Evolutionary conservation across 2,329 filamentous ascomycete species (phyloP), one percentile per base, ranked within the genome.

Genomic region (Helminthosporium solani): DNA sequence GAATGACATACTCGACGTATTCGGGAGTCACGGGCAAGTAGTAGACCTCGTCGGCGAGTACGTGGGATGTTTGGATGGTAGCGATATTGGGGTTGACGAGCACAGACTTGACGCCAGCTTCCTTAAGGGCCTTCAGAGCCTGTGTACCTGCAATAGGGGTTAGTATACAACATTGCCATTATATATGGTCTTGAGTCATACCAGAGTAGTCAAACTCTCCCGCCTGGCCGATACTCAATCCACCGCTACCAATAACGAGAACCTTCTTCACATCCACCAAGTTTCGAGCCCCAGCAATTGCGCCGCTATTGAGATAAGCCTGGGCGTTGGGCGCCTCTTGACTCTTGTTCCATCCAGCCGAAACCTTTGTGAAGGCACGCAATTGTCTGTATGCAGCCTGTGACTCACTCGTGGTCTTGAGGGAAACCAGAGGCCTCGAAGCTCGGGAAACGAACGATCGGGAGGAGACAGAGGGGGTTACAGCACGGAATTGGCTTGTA

Each of bases 191-290:
- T 27, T 12, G 50, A 30, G 49, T 35, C 56, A 53, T 79, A 95
- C 90, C 92, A 72, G 94, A 97, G 74, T 97, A 97, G 75, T 97
- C 92, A 65, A 97, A 97, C 77, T 97, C 92, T 76, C 92, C 92
- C 56, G 92, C 92, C 75, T 97, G 92, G 54, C 92, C 92, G 82
- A 97, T 97, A 70, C 89, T 90, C 60, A 97, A 81, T 73, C 92
- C 92, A 76, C 92, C 92, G 75, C 86, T 91, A 49, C 92, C 92
- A 77, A 97, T 96, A 60, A 97, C 91, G 52, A 97, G 78, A 42
- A 97, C 92, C 78, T 97, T 97, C 78, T 95, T 95, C 56, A 97
- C 90, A 69, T 96, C 83, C 40, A 96, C 86, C 44, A 88, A 76
- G 63, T 92, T 80, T 63, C 81, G 81, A 47, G 86, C 80, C 48